Percentiles rank a stretch among this genome's conserved stretches.
phyloP scores from a whole-genome alignment of 2,329 filamentous ascomycete species.

The Alternaria brassicicola region DNA sequence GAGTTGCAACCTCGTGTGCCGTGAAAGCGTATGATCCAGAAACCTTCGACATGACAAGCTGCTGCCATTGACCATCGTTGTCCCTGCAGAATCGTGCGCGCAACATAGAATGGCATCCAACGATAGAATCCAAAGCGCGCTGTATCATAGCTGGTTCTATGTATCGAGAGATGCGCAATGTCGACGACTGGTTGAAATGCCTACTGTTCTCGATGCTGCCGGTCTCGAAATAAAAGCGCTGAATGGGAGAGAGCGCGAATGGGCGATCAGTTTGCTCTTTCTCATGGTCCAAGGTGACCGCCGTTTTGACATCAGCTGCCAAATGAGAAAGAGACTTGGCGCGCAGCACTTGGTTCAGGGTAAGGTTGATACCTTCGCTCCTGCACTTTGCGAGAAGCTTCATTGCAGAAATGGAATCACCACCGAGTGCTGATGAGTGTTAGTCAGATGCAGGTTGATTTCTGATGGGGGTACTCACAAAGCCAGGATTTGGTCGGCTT shows the following conservation, averaged over 20 bases:
- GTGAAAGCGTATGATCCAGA: constrained; percentile 29
- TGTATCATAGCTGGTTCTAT: constrained; percentile 30
- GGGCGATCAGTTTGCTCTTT: constrained; percentile 34
- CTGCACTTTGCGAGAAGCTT: constrained; percentile 40
- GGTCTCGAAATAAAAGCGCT: constrained; percentile 52
- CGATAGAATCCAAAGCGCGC: constrained; percentile 32
- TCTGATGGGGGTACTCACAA: constrained; percentile 22
- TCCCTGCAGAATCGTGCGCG: constrained; percentile 36
- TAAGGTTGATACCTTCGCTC: constrained; percentile 40
- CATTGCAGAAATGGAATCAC: constrained; percentile 45
- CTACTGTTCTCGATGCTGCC: constrained; percentile 38
- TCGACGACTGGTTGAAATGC: constrained; percentile 56
- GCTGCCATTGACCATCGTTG: constrained; percentile 27
- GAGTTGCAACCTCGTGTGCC: constrained; percentile 13
- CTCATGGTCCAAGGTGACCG: constrained; percentile 7
- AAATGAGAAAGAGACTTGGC: constrained; percentile 42
- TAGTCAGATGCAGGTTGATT: background rate
- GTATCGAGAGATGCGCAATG: constrained; percentile 43
- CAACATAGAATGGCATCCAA: constrained; percentile 43
- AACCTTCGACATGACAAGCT: constrained; percentile 21
- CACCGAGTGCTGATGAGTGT: constrained; percentile 33
- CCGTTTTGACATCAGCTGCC: constrained; percentile 25
- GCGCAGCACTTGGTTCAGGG: constrained; percentile 41
- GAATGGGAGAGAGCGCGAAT: constrained; percentile 55
- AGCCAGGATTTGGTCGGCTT: constrained; percentile 39